Conservation (phyloP, 1,139 yeast genomes). For the Suhomyces maxii region DNA sequence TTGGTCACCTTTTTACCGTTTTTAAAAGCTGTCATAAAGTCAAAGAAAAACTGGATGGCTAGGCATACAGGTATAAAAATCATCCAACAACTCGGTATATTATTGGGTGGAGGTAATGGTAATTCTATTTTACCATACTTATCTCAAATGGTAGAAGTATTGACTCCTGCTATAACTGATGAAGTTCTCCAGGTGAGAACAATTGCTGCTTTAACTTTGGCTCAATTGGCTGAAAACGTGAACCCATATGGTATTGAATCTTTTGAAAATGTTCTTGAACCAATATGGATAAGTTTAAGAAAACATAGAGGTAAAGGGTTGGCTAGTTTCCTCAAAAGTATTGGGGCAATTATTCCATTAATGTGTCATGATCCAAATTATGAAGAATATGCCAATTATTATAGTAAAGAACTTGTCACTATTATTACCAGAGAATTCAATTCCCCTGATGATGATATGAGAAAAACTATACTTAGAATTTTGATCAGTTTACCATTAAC, state of each 20-base stretch:
- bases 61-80: slow-evolving; percentile 84
- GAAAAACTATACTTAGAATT: slow-evolving; percentile 59
- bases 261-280: slow-evolving; percentile 70
- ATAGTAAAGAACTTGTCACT: slow-evolving; percentile 70
- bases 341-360: slow-evolving; percentile 79
- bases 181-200: slow-evolving; percentile 68
- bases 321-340: slow-evolving; percentile 73
- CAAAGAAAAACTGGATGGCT: slow-evolving; percentile 81
- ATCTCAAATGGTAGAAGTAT: slow-evolving; percentile 60
- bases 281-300: slow-evolving; percentile 78
- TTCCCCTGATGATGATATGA: slow-evolving; percentile 91
- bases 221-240: slow-evolving; percentile 82
- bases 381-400: slow-evolving; percentile 76
- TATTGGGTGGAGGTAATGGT: slow-evolving; percentile 67
- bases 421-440: slow-evolving; percentile 70
- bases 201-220: slow-evolving; percentile 68
- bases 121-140: slow-evolving; percentile 66
- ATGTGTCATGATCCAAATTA: slow-evolving; percentile 59
- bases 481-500: slow-evolving; percentile 35
- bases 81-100: slow-evolving; percentile 70
- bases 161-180: slow-evolving; percentile 65
- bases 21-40: slow-evolving; percentile 74
- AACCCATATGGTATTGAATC: slow-evolving; percentile 91
- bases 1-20: slow-evolving; percentile 73
- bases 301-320: slow-evolving; percentile 76